phyloP scores from a whole-genome alignment of 2,329 filamentous ascomycete species.

The Beauveria brongniartii region DNA sequence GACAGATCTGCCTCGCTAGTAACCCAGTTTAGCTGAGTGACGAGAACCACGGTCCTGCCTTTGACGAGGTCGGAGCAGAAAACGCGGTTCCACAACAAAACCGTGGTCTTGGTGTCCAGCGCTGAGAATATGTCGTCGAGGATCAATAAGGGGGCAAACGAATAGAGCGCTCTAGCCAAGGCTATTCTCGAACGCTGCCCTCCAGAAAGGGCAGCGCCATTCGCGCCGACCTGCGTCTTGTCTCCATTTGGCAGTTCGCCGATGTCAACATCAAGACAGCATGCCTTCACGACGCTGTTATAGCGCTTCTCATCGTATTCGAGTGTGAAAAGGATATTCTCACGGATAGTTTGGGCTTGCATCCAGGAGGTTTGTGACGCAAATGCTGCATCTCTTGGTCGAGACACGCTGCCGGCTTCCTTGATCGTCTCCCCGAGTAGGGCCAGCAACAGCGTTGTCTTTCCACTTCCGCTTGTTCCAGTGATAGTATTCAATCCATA shows the following conservation, averaged over 20 bases:
- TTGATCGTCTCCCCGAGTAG: constrained; percentile 48
- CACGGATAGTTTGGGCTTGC: constrained; percentile 45
- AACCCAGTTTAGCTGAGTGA: constrained; percentile 48
- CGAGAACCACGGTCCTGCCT: constrained; percentile 47
- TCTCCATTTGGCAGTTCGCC: constrained; percentile 42
- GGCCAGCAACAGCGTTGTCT: constrained; percentile 46
- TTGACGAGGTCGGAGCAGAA: constrained; percentile 48
- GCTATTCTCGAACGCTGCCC: constrained; percentile 50
- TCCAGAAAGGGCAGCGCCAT: constrained; percentile 46
- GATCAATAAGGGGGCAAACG: constrained; percentile 43
- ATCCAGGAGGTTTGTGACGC: constrained; percentile 51
- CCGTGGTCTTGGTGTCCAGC: constrained; percentile 50
- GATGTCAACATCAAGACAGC: constrained; percentile 43
- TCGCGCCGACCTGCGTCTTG: constrained; percentile 44
- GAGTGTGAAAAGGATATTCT: constrained; percentile 47
- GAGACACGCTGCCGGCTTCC: constrained; percentile 37
- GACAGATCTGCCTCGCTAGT: constrained; percentile 40
- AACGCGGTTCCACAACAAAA: constrained; percentile 47
- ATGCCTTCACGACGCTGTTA: constrained; percentile 45
- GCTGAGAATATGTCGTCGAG: constrained; percentile 54
- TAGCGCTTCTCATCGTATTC: constrained; percentile 45
- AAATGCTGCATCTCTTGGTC: constrained; percentile 45
- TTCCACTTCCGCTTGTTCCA: constrained; percentile 48
- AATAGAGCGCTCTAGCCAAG: constrained; percentile 49
- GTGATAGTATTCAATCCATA: constrained; percentile 46